Base-by-base conservation (phyloP, 2,329 filamentous ascomycete species). In the Cladosporium sp. region DNA sequence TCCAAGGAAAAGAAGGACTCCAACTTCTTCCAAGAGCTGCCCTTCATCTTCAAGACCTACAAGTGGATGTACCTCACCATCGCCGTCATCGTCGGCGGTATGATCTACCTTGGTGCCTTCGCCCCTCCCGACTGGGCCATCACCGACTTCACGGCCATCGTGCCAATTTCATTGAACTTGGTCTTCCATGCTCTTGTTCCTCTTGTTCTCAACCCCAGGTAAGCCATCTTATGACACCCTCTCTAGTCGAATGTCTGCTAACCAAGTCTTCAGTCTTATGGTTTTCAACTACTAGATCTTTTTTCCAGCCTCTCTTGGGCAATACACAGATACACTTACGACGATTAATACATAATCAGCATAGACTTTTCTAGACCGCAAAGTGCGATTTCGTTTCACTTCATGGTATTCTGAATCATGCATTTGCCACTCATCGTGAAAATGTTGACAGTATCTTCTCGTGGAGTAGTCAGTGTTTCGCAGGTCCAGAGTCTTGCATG, bases 1-100 rank as follows among this genome's bases (percentile, higher is more conserved):
- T 83, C 86, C 43, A 95, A 95, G 76, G 91, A 95, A 76, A 84
- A 84, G 51, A 88, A 91, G 67, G 86, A 79, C 63, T 76, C 77
- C 52, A 77, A 77, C 65, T 83, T 84, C 66, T 78, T 80, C 66
- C 70, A 79, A 60, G 81, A 83, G 69, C 74, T 82, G 51, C 75
- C 77, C 5, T 76, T 77, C 52, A 77, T 84, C 57, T 69, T 83
- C 61, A 77, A 74, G 64, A 76, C 73, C 28, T 84, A 84, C 75
- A 79, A 80, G 70, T 77, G 66, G 66, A 83, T 76, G 25, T 82
- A 78, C 63, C 11, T 77, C n/a, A 75, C 79, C 63, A 80, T 80
- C 67, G 70, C 80, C 51, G 64, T 67, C 43, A 71, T 70, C 60
- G 76, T 71, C 14, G 73, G 68, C 2, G 64, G 77, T 55, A 79